Evolutionary conservation across 495 filamentous ascomycete species (phyloP).

Genomic region (Penicillium steckii): DNA sequence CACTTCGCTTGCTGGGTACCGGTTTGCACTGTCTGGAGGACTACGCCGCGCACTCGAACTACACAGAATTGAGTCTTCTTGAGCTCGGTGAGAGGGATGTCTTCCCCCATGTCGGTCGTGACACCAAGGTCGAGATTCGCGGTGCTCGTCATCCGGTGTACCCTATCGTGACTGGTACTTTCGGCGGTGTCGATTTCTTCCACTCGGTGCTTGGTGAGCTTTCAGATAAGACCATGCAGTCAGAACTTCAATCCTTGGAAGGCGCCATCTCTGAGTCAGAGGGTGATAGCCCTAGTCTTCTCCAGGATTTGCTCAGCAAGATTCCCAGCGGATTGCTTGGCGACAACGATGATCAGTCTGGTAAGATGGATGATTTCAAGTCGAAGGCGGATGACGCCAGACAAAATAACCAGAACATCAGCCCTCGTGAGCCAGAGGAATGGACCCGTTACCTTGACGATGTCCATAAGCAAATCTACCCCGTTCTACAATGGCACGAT

Average conservation of each 20-base stretch:
- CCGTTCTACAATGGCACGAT: slow-evolving; percentile 85
- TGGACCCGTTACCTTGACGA: slow-evolving; percentile 66
- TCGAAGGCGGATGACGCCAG: slow-evolving; percentile 60
- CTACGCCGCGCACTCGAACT: slow-evolving; percentile 90
- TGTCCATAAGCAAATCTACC: slow-evolving; percentile 72
- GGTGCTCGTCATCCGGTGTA: slow-evolving; percentile 65
- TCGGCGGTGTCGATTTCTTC: slow-evolving; percentile 83
- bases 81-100: slow-evolving; percentile 75
- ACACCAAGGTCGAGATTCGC: slow-evolving; percentile 62
- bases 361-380: slow-evolving; percentile 64
- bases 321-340: slow-evolving; percentile 76
- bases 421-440: slow-evolving; percentile 72
- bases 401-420: slow-evolving; percentile 52
- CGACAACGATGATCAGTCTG: slow-evolving; percentile 59
- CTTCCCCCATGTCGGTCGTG: slow-evolving; percentile 82
- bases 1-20: slow-evolving; percentile 79
- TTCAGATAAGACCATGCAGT: slow-evolving; percentile 83
- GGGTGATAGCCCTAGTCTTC: slow-evolving; percentile 51
- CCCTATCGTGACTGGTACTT: slow-evolving; percentile 84
- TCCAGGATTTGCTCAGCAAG: slow-evolving; percentile 73
- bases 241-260: slow-evolving; percentile 80
- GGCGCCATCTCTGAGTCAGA: slow-evolving; percentile 63
- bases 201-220: slow-evolving; percentile 89
- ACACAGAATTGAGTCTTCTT: slow-evolving; percentile 78
- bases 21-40: slow-evolving; percentile 92